phyloP scores from a whole-genome alignment of 2,329 filamentous ascomycete genomes.

The Fusarium brachygibbosum region DNA sequence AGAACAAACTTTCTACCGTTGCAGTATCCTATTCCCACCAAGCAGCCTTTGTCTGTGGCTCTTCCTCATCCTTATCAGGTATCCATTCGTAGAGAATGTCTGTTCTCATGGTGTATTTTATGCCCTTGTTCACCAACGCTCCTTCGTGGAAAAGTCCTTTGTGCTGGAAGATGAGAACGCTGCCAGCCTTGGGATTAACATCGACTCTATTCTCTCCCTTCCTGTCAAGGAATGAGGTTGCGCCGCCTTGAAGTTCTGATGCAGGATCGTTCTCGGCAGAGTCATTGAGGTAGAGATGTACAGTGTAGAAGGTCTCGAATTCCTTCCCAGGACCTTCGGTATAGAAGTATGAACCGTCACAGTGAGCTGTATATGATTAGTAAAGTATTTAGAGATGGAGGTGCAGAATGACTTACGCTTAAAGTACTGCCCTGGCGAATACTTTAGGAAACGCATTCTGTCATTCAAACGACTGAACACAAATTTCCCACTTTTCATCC shows the following conservation, averaged over 20 bases:
- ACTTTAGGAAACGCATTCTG: conserved; percentile 80
- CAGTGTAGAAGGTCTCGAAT: conserved; percentile 64
- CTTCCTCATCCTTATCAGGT: conserved; percentile 19
- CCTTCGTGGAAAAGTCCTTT: conserved; percentile 65
- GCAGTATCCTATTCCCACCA: conserved; percentile 15
- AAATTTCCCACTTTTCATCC: conserved; percentile 53
- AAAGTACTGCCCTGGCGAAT: conserved; percentile 80
- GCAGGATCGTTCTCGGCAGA: conserved; percentile 40
- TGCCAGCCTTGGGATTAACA: conserved; percentile 68
- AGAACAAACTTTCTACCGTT: too few relatives aligned
- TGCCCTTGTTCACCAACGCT: conserved; percentile 63
- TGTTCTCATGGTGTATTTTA: conserved; percentile 69
- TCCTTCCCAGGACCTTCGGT: conserved; percentile 59
- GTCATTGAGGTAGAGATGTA: conserved; percentile 65
- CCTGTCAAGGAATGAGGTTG: conserved; percentile 66
- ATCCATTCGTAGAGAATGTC: conserved; percentile 65
- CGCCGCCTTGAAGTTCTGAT: conserved; percentile 62
- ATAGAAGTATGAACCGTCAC: conserved; percentile 74
- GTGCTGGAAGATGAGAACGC: conserved; percentile 74
- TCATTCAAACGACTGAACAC: conserved; percentile 73
- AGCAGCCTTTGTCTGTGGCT: conserved; percentile 2
- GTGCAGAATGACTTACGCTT: conserved; percentile 56
- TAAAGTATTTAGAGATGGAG: rapidly evolving
- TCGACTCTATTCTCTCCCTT: conserved; percentile 61
- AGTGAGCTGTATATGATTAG: conserved; percentile 66